These are phyloP conservation scores for Coemansia sp. DNA, from an alignment of 192 early-diverging fungal species.

Conservation along the genomic window DNA sequence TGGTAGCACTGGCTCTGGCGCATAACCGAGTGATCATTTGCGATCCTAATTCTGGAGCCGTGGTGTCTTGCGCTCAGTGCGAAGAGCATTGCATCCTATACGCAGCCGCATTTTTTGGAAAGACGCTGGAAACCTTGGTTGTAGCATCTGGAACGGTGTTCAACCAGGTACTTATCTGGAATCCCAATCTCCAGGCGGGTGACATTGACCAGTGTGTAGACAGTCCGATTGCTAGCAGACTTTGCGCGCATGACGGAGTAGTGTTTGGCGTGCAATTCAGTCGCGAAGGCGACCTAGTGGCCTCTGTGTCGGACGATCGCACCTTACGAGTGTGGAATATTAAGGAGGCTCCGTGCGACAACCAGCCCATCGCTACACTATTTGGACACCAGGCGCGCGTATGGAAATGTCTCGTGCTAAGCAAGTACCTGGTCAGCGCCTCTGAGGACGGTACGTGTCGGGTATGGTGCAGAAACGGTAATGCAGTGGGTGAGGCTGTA, in stretches of 20 bases:
- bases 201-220: neutral
- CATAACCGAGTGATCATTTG: conserved; percentile 73
- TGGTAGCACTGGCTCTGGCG: conserved; percentile 65
- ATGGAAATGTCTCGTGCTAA: conserved; percentile 71
- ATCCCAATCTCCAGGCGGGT: neutral
- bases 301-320: conserved; percentile 81
- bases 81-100: conserved; percentile 71
- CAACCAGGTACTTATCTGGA: conserved; percentile 78
- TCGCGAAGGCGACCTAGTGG: conserved; percentile 54
- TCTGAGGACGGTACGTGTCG: conserved; percentile 80
- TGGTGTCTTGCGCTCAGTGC: conserved; percentile 55
- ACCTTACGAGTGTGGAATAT: conserved; percentile 70
- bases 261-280: conserved; percentile 75
- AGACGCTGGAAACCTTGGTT: conserved; percentile 43
- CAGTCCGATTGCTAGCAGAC: neutral
- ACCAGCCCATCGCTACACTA: conserved; percentile 19
- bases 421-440: conserved; percentile 60
- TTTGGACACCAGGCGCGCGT: conserved; percentile 78
- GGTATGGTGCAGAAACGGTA: conserved; percentile 57
- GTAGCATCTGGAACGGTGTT: conserved; percentile 82
- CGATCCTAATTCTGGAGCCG: conserved; percentile 13
- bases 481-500: neutral
- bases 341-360: neutral
- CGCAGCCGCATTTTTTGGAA: conserved; percentile 69
- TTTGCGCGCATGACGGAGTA: conserved; percentile 57